Base-by-base conservation (phyloP, 2,329 filamentous ascomycete species). In the Pseudopithomyces maydicus region DNA sequence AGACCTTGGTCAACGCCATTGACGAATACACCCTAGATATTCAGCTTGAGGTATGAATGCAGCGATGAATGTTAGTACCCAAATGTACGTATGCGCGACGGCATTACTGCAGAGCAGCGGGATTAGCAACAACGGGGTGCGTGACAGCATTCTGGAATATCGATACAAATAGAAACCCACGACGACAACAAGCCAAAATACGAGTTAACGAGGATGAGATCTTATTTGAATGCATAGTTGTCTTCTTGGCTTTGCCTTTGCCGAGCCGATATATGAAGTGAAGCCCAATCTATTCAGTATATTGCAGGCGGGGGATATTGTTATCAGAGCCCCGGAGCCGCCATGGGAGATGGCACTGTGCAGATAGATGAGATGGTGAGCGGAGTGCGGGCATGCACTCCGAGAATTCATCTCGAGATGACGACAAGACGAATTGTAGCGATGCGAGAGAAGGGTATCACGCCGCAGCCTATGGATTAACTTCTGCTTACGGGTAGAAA, bases 1-100 rank as follows among this genome's bases (percentile, higher is more conserved):
- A 62, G 60, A 10, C 69, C 70, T 62, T 73, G 70, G 42, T 73
- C 70, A 8, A 67, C 56, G 17, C 70, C 69, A 52, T 72, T 73
- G 20, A 73, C 68, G 48, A 64, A 73, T 11, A 73, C 68, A 17
- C 69, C 68, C 68, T 71, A 45, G 2, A 33, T 4, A 33, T 8
- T 22, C 14, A 17, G n/a, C 15, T 56, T 4, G 26, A 44, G 35
- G 12, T 51, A 17, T n/a, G 36, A 17, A 10, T n/a, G 35, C 5
- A 10, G 5, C 6, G 32, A 23, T 29, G 36, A 35, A n/a, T 19
- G 6, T 1, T 54, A 42, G 17, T 22, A 68, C 68, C 69, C 68
- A 72, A 19, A 71, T 70, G 57, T 67, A 71, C 2, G 67, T 70
- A 52, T 72, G 70, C 17, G 68, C 68, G 47, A 39, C 51, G 7